Conservation (phyloP, 345 rosid species). For the Euphorbia peplus region DNA sequence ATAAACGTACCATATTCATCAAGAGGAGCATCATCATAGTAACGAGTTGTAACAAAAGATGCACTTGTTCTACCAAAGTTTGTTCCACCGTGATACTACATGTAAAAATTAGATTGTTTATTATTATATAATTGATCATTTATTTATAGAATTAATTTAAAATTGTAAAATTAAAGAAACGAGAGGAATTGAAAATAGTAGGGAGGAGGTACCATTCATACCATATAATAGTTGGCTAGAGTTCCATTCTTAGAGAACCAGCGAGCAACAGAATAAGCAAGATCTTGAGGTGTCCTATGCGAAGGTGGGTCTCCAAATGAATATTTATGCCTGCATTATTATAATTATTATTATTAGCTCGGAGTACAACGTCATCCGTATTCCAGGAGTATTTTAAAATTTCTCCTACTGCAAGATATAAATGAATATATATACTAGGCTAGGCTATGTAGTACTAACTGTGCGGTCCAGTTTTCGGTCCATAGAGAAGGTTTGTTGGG, state of each 20-base stretch:
- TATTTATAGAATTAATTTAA: too few relatives aligned
- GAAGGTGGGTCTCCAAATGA: constrained; percentile 77
- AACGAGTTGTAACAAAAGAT: constrained; percentile 77
- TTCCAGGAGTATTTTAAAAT: too few relatives aligned
- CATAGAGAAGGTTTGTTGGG: constrained; percentile 77
- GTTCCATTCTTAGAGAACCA: constrained; percentile 84
- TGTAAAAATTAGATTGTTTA: too few relatives aligned
- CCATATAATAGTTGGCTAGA: constrained; percentile 89
- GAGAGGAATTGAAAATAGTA: too few relatives aligned
- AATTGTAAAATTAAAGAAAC: too few relatives aligned
- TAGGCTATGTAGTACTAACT: constrained; percentile 37
- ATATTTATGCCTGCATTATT: constrained; percentile 43
- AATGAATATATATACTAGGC: too few relatives aligned
- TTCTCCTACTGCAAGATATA: too few relatives aligned
- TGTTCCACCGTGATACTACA: constrained; percentile 91
- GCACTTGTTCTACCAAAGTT: constrained; percentile 83
- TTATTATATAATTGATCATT: too few relatives aligned
- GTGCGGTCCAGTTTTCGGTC: constrained; percentile 99
- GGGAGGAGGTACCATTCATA: too few relatives aligned
- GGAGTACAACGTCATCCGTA: too few relatives aligned
- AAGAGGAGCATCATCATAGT: constrained; percentile 95
- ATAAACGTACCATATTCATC: constrained; percentile 82
- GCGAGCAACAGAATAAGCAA: constrained; percentile 68
- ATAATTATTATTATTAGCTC: too few relatives aligned
- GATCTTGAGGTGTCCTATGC: constrained; percentile 80